Base-by-base conservation (phyloP, 257 asterid genomes). In the Pogostemon cablin region DNA sequence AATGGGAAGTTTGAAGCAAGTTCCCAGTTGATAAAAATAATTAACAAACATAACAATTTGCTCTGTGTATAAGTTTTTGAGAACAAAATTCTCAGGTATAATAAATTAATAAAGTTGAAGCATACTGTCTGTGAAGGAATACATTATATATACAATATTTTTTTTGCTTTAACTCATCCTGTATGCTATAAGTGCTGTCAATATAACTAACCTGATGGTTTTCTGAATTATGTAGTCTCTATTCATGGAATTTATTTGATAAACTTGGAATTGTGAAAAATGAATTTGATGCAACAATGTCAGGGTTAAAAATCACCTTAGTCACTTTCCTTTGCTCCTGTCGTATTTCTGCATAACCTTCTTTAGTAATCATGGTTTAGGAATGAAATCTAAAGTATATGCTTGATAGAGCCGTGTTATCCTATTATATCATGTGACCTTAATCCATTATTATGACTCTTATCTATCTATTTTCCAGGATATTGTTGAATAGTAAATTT, bases 1-100 rank as follows among this genome's bases (percentile, higher is more conserved):
- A n/a, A 5, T 20, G 8, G 20, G 49, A 57, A 46, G 32, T 56
- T 48, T 62, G 56, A 40, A 41, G 55, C 38, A 63, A n/a, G 52
- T 4, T 75, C 37, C 41, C 2, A 38, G 44, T 35, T 49, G 55
- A 3, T 56, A 74, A 57, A 46, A 73, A 65, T 64, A 9, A 15
- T 12, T 15, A 20, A 66, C 3, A 7, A 4, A 6, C 4, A 5
- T 46, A 9, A 4, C 9, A 50, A 43, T 59, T 35, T 52, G 17
- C 62, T 44, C 35, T 56, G 32, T 64, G 44, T 64, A 38, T 10
- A 41, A 50, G 48, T 35, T 47, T 42, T 58, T 44, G 43, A 55
- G 61, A 10, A 8, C 61, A 7, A 46, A 15, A 1, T 32, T 15
- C 5, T 53, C 5, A 56, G 12, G 38, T 56, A 46, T 20, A 47